These are phyloP conservation scores for Pythium aphanidermatum DNA, from an alignment of 352 stramenopile genomes.

Conservation along the genomic window DNA sequence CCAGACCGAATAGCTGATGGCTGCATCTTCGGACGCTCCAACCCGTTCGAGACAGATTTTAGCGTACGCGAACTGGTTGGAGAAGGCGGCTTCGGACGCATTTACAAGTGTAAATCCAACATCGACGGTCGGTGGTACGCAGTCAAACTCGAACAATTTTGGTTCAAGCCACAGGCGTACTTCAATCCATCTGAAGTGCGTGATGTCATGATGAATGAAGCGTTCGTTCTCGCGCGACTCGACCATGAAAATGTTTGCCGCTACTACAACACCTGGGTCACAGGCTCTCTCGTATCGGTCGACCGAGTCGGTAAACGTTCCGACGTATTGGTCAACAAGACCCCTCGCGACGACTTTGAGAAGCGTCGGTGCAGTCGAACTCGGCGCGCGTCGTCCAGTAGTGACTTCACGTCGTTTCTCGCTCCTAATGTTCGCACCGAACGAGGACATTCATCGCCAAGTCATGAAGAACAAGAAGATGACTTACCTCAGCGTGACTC, in stretches of 20 bases:
- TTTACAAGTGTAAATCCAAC: constrained; percentile 74
- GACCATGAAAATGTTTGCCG: constrained; percentile 94
- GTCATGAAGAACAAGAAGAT: constrained; percentile 17
- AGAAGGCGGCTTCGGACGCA: constrained; percentile 69
- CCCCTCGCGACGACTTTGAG: not conserved
- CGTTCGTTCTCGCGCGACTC: constrained; percentile 87
- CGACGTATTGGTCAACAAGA: constrained; percentile 1
- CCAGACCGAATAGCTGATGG: not conserved
- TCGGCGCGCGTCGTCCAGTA: constrained; percentile 17
- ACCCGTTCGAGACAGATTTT: constrained; percentile 81
- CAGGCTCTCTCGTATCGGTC: constrained; percentile 56
- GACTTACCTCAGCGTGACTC: no score
- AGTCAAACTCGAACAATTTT: constrained; percentile 78
- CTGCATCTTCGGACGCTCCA: constrained; percentile 54
- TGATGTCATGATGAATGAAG: constrained; percentile 91
- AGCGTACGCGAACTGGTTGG: constrained; percentile 55
- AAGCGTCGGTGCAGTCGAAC: not conserved
- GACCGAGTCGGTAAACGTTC: constrained; percentile 30
- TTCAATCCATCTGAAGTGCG: constrained; percentile 79
- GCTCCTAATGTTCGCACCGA: no score
- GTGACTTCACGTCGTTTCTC: constrained; percentile 16
- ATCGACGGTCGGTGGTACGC: constrained; percentile 68
- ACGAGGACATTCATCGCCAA: no score
- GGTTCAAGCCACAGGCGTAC: constrained; percentile 77
- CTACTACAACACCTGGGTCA: constrained; percentile 87